phyloP scores from a whole-genome alignment of 2,329 filamentous ascomycete species.

The Aspergillus fructus region DNA sequence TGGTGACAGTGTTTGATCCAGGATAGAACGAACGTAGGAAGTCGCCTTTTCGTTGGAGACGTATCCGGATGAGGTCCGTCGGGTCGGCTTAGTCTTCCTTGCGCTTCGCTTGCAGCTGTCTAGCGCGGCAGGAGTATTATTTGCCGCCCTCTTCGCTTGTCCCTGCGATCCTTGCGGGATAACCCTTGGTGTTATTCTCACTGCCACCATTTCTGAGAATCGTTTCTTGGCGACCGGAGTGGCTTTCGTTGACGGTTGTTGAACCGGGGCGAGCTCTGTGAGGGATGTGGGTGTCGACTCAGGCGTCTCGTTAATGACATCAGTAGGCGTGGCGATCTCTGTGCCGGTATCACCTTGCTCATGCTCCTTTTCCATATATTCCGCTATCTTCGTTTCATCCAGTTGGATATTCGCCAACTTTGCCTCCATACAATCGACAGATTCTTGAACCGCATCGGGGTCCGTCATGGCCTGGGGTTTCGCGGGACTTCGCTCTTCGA shows the following conservation, averaged over 20 bases:
- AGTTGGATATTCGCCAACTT: conserved; percentile 31
- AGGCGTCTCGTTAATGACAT: background rate
- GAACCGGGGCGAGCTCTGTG: conserved; percentile 1
- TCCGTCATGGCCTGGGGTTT: conserved; percentile 11
- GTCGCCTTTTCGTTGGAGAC: conserved; percentile 34
- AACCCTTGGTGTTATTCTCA: conserved; percentile 21
- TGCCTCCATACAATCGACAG: conserved; percentile 23
- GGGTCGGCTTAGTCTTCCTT: conserved; percentile 20
- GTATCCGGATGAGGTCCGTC: conserved; percentile 32
- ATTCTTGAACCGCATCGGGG: conserved; percentile 8
- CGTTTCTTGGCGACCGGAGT: conserved; percentile 3
- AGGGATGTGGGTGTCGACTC: background rate
- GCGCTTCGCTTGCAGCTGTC: conserved; percentile 11
- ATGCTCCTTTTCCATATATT: background rate
- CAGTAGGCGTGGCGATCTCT: background rate
- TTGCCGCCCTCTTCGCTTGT: background rate
- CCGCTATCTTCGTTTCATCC: conserved; percentile 11
- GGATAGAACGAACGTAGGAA: conserved; percentile 36
- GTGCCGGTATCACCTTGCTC: background rate
- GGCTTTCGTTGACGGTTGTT: conserved; percentile 1
- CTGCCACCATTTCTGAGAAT: conserved; percentile 30
- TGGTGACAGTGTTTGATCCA: conserved; percentile 38
- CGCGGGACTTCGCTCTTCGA: conserved; percentile 31
- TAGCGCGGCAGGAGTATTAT: background rate
- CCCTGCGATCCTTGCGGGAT: background rate